Base-by-base conservation (phyloP, 345 rosid genomes). In the Arabis hirsuta region DNA sequence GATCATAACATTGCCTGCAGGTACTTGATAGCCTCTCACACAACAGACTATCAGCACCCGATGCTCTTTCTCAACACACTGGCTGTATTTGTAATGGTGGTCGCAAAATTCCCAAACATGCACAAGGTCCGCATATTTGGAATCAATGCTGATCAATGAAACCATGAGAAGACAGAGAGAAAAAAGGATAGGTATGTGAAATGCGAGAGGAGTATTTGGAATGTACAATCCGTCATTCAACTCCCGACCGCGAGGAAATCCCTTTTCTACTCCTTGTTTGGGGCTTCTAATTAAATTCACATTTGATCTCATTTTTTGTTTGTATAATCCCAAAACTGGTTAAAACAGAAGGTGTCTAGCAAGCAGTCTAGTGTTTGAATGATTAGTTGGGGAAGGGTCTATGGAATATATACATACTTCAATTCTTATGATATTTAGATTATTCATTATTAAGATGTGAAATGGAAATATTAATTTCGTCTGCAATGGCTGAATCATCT, bases 71-170 rank as follows among this genome's bases (percentile, higher is more conserved):
- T 90, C 48, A 86, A 90, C 81, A 86, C 93, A 0, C 65, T 86
- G 39, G 96, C 91, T 5, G 88, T 88, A 14, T 63, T 85, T 22
- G 83, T 90, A 12, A 85, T 88, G 63, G 96, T 90, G 10, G 82
- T 88, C 4, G 96, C 96, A 0, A 90, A 90, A 82, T 90, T 88
- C 78, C 93, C 90, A 0, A 85, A 90, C 79, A 90, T 90, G 96
- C 93, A 90, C 83, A 88, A 86, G 82, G 93, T 90, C 75, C 93
- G 96, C 16, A 88, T 90, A 58, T 90, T 90, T 65, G 96, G 96
- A 53, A 90, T 90, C 77, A 90, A 90, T 56, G 93, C 78, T 9
- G 96, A 87, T 58, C 83, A 44, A 52, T 86, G 83, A 90, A 41
- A 58, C 47, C 6, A 81, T 56, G 63, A 80, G 73, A 81, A 47